These are phyloP conservation scores for Seiridium cupressi DNA, from an alignment of 2,329 filamentous ascomycete species.

Conservation along the genomic window DNA sequence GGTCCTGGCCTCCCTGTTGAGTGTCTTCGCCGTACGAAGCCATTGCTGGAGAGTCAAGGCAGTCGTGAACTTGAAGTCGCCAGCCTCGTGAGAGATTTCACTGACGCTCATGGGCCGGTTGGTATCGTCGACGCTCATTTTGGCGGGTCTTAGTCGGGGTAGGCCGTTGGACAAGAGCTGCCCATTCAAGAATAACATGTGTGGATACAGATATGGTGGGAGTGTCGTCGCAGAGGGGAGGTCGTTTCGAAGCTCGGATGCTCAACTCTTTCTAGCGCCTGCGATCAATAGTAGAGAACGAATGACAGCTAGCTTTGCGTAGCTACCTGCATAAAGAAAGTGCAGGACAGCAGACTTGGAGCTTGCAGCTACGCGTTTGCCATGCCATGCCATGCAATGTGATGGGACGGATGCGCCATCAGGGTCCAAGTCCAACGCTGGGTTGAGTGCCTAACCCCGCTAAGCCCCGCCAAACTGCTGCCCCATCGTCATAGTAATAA, in stretches of 20 bases:
- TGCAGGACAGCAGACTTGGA: too few relatives aligned
- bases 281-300: too few relatives aligned
- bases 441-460: neutral
- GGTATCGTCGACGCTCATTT: constrained; percentile 20
- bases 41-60: constrained; percentile 77
- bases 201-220: neutral
- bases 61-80: constrained; percentile 78
- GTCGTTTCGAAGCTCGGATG: neutral
- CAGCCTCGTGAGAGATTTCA: constrained; percentile 73
- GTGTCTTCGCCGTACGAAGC: constrained; percentile 74
- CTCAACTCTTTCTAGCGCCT: too few relatives aligned
- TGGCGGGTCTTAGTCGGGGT: neutral
- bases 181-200: constrained; percentile 11
- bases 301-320: too few relatives aligned
- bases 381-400: too few relatives aligned
- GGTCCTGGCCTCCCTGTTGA: constrained; percentile 81
- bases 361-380: too few relatives aligned
- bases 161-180: neutral
- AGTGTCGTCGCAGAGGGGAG: neutral
- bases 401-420: too few relatives aligned
- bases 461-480: neutral
- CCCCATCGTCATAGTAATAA: constrained; percentile 6
- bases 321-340: too few relatives aligned
- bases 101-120: constrained; percentile 67
- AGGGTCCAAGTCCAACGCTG: neutral